Conservation (phyloP, 305 asterid species). For the Ajuga reptans region DNA sequence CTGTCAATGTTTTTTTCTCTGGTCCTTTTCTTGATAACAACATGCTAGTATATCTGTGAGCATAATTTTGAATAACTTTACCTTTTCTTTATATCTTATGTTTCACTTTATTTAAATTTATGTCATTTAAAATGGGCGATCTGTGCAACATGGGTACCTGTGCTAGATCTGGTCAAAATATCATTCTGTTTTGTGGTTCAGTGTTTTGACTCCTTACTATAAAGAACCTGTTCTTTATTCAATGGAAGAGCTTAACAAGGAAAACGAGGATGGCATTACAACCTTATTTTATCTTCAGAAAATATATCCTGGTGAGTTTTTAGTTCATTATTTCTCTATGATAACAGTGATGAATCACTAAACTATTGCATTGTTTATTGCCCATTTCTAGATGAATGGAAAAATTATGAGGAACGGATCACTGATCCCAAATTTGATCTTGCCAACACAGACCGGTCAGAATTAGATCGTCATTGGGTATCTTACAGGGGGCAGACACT, state of each 20-base stretch:
- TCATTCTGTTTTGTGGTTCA: slow-evolving; percentile 32
- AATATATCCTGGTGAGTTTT: slow-evolving; percentile 80
- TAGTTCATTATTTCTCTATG: slow-evolving; percentile 15
- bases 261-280: slow-evolving; percentile 93
- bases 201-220: slow-evolving; percentile 93
- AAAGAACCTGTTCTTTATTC: slow-evolving; percentile 90
- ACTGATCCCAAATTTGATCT: slow-evolving; percentile 43
- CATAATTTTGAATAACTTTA: background rate
- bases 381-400: slow-evolving; percentile 67
- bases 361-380: slow-evolving; percentile 19
- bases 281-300: slow-evolving; percentile 84
- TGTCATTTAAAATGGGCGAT: slow-evolving; percentile 3
- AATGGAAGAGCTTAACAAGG: slow-evolving; percentile 74
- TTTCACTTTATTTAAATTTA: background rate
- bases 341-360: slow-evolving; percentile 15
- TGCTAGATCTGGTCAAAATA: slow-evolving; percentile 21
- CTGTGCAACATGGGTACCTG: background rate
- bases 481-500: slow-evolving; percentile 98
- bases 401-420: slow-evolving; percentile 67
- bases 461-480: slow-evolving; percentile 81
- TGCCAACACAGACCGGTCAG: slow-evolving; percentile 42
- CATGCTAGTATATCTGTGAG: background rate
- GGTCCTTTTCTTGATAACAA: background rate
- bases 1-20: background rate
- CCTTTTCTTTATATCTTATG: background rate